Evolutionary conservation across 2,329 filamentous ascomycete genomes (phyloP), one percentile per base, ranked within the genome.

Genomic region (Ophiostoma piceae): DNA sequence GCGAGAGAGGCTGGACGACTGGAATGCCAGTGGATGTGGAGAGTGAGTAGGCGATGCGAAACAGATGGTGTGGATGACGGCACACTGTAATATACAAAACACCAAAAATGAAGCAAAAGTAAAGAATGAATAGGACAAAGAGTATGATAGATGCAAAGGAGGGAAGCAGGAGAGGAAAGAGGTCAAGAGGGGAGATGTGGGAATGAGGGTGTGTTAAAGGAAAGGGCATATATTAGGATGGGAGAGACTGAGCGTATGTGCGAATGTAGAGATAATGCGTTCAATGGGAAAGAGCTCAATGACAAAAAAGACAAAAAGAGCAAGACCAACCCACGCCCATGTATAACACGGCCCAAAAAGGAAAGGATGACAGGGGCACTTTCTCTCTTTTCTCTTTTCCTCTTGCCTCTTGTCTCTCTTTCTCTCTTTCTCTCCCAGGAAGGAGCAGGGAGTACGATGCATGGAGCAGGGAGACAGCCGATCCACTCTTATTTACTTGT

Each of bases 321-420:
- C 66, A 32, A 41, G 66, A 41, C 12, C 3, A 47, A 14, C 22
- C 35, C 35, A 66, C 64, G 62, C 32, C 29, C 32, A 19, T 22
- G 57, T 62, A 62, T 62, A 32, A 62, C n/a, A 62, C 16, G 29
- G 43, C n/a, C 35, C 11, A 47, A 68, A 66, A 22, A 47, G 39
- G 32, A 62, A 41, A 39, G 14, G 51, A 66, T 39, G 64, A 29
- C 51, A 68, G 64, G 51, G 64, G 39, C 67, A 71, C 35, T 47
- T 60, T 16, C 57, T 62, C 22, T n/a, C 32, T 47, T 60, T 22
- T 37, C 60, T 32, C 57, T n/a, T 29, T 43, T 41, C 8, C 35
- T 14, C 11, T 62, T 16, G 3, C 3, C 16, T 26, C 26, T 14
- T 14, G 11, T 60, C n/a, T 60, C 26, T 29, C 26, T 29, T 29